Percentiles rank a stretch among this genome's conserved stretches.
Evolutionary conservation across 2,329 filamentous ascomycete genomes (phyloP).

Genomic region (Septoria linicola): DNA sequence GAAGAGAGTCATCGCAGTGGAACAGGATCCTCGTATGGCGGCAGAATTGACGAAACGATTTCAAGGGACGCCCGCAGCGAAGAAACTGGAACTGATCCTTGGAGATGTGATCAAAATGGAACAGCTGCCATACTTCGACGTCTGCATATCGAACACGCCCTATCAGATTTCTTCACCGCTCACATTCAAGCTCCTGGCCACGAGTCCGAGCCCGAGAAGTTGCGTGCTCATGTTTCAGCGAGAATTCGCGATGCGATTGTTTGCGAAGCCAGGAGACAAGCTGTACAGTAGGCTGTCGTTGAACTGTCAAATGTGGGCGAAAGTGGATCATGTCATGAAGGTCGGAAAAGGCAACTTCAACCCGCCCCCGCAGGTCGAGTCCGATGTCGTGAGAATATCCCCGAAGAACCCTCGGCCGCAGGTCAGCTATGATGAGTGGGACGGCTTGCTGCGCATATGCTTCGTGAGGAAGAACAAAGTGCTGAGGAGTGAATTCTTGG

Average conservation of each 20-base stretch:
- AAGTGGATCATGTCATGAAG: constrained; percentile 75
- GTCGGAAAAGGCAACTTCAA: constrained; percentile 96
- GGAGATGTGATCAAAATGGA: constrained; percentile 89
- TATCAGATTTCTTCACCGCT: constrained; percentile 85
- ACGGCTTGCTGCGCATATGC: constrained; percentile 77
- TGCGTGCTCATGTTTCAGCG: constrained; percentile 96
- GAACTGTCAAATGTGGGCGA: constrained; percentile 90
- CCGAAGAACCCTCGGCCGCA: constrained; percentile 82
- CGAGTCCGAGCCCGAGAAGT: constrained; percentile 75
- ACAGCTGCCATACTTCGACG: constrained; percentile 73
- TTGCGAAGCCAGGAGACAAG: constrained; percentile 82
- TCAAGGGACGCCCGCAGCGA: constrained; percentile 80
- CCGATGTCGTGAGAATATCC: constrained; percentile 83
- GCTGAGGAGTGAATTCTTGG: constrained; percentile 75
- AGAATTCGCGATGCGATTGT: constrained; percentile 87
- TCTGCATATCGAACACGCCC: constrained; percentile 77
- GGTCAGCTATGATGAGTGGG: constrained; percentile 93
- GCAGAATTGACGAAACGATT: constrained; percentile 93
- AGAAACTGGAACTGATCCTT: constrained; percentile 80
- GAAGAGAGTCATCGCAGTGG: constrained; percentile 79
- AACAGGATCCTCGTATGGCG: constrained; percentile 94
- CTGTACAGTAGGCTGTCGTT: constrained; percentile 89
- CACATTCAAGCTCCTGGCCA: constrained; percentile 83
- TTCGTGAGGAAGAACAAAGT: constrained; percentile 92
- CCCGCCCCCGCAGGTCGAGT: constrained; percentile 89